Evolutionary conservation across 1,139 yeast species (phyloP).

Genomic region (Geotrichum fermentans): DNA sequence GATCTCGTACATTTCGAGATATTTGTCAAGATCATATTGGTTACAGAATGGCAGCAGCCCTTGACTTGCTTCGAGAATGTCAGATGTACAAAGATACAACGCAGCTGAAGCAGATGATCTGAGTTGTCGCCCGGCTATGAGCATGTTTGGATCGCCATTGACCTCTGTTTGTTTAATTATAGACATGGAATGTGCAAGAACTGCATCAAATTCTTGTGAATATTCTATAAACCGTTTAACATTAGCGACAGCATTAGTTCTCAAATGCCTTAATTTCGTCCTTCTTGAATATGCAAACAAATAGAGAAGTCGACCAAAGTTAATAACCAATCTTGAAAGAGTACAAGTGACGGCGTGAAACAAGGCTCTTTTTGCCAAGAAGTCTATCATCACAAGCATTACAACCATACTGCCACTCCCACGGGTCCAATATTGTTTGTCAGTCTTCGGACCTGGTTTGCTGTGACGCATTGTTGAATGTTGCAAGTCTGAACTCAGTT

Average conservation of each 20-base stretch:
- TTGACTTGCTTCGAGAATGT: slow-evolving; percentile 30
- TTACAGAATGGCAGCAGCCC: slow-evolving; percentile 33
- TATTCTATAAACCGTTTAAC: slow-evolving; percentile 32
- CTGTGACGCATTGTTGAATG: not conserved
- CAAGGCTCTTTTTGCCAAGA: slow-evolving; percentile 26
- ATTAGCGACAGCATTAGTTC: slow-evolving; percentile 34
- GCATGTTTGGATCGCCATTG: slow-evolving; percentile 6
- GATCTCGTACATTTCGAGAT: slow-evolving; percentile 42
- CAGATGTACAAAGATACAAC: slow-evolving; percentile 30
- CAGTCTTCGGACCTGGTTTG: slow-evolving; percentile 15
- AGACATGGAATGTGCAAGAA: slow-evolving; percentile 32
- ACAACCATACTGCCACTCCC: slow-evolving; percentile 38
- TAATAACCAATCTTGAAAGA: not conserved
- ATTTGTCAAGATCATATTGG: slow-evolving; percentile 39
- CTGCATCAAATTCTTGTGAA: slow-evolving; percentile 35
- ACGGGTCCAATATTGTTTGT: slow-evolving; percentile 13
- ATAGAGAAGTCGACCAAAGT: slow-evolving; percentile 27
- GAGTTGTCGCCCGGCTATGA: slow-evolving; percentile 29
- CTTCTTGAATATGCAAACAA: slow-evolving; percentile 37
- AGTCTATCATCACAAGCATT: slow-evolving; percentile 33
- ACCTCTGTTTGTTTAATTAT: slow-evolving; percentile 39
- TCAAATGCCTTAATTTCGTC: slow-evolving; percentile 34
- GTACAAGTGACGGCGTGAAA: not conserved
- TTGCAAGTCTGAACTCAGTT: not conserved
- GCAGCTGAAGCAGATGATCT: slow-evolving; percentile 34